Percentiles rank a stretch among this genome's conserved stretches.
Conservation (phyloP, 495 filamentous ascomycete species). For the Lasiosphaeria ovina region DNA sequence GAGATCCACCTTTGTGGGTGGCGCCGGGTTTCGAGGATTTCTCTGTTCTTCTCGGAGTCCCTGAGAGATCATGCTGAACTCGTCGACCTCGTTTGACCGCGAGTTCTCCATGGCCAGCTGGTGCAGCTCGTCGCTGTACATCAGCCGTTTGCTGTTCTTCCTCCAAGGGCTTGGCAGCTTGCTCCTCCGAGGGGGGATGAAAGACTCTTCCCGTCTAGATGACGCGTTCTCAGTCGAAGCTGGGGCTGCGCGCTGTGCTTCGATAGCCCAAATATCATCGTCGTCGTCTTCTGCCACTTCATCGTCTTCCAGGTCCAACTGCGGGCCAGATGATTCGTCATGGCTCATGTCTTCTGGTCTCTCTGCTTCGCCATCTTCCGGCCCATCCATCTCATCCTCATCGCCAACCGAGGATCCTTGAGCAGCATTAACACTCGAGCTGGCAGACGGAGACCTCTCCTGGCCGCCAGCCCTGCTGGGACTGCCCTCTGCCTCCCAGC, state of each 20-base stretch:
- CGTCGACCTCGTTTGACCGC: slow-evolving; percentile 14
- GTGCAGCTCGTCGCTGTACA: slow-evolving; percentile 33
- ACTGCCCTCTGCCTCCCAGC: slow-evolving; percentile 28
- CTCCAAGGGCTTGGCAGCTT: slow-evolving; percentile 48
- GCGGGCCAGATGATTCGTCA: background rate
- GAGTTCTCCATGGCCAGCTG: slow-evolving; percentile 7
- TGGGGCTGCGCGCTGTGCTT: slow-evolving; percentile 39
- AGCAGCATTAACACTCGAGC: slow-evolving; percentile 9
- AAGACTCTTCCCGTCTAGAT: slow-evolving; percentile 16
- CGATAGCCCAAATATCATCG: slow-evolving; percentile 47
- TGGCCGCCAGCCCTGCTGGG: background rate
- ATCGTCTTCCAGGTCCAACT: slow-evolving; percentile 2
- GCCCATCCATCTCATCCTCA: slow-evolving; percentile 16
- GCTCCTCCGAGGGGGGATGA: slow-evolving; percentile 32
- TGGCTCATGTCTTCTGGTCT: background rate
- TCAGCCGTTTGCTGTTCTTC: slow-evolving; percentile 31
- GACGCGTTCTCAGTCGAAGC: slow-evolving; percentile 18
- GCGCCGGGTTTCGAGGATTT: slow-evolving; percentile 4
- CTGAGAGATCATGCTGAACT: slow-evolving; percentile 38
- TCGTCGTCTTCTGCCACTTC: slow-evolving; percentile 29
- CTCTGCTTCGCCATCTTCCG: slow-evolving; percentile 1
- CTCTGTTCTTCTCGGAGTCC: slow-evolving; percentile 6
- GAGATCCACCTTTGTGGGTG: slow-evolving; percentile 36
- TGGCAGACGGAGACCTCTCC: slow-evolving; percentile 10
- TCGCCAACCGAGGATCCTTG: slow-evolving; percentile 13